Percentiles rank a stretch among this genome's conserved stretches.
phyloP scores from a whole-genome alignment of 164 flowering plant genomes.

The Kalanchoe fedtschenkoi region DNA sequence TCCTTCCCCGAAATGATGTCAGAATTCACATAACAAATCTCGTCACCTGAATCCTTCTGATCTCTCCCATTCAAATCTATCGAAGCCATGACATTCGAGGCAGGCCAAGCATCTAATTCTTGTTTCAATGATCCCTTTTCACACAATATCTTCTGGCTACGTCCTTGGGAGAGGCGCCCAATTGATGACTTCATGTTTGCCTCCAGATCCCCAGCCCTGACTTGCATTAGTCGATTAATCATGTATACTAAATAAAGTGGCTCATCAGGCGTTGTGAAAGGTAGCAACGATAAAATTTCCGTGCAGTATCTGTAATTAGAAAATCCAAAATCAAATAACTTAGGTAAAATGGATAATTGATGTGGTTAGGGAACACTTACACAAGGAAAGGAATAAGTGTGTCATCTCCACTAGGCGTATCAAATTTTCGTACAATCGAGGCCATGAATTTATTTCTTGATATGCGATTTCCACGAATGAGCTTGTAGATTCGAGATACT shows the following conservation, averaged over 20 bases:
- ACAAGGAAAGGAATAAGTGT: constrained; percentile 54
- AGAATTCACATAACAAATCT: background rate
- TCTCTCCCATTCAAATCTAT: constrained; percentile 29
- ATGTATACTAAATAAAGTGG: constrained; percentile 82
- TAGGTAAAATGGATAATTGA: background rate
- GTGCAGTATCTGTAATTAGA: constrained; percentile 65
- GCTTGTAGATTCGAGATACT: constrained; percentile 87
- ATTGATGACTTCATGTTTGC: constrained; percentile 66
- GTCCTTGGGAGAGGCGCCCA: constrained; percentile 27
- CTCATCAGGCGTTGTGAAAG: constrained; percentile 81
- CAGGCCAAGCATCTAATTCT: constrained; percentile 14
- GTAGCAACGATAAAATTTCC: constrained; percentile 79
- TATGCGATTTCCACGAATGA: constrained; percentile 80
- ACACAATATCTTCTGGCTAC: constrained; percentile 13
- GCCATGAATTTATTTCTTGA: constrained; percentile 94
- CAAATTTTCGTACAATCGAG: constrained; percentile 85
- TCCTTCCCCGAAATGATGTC: constrained; percentile 9
- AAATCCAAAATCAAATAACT: constrained; percentile 6
- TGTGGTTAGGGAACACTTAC: constrained; percentile 34
- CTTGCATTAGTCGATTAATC: constrained; percentile 88
- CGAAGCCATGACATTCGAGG: constrained; percentile 13
- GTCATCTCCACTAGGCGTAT: constrained; percentile 42
- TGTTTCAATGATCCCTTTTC: constrained; percentile 35
- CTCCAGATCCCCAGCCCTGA: constrained; percentile 78
- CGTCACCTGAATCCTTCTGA: constrained; percentile 10